Base-by-base conservation (phyloP, 2,329 filamentous ascomycete species). In the Cercospora sesami region DNA sequence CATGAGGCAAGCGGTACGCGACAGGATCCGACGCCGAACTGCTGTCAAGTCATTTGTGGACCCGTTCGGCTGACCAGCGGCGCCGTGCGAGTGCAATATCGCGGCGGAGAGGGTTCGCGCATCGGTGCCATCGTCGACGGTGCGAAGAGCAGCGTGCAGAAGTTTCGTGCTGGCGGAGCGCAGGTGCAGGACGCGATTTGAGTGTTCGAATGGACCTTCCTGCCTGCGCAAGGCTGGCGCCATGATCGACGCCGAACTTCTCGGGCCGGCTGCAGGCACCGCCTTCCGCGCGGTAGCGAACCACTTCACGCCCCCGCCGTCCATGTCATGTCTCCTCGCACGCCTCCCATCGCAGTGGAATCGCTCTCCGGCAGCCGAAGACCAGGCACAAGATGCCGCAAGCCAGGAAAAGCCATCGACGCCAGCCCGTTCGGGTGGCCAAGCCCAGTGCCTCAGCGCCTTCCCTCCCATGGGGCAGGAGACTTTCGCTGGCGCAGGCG, bases 401-500 rank as follows among this genome's bases (percentile, higher is more conserved):
- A 21, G 21, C 55, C 28, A 18, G 55, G 28, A 58, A 55, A 26
- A 14, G 51, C 21, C 18, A 26, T 16, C 26, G 9, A 18, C 51
- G 51, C 51, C 51, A 31, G 23, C 51, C 28, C 51, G 21, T 57
- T 57, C 16, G 14, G 51, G 21, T 16, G 16, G 28, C 14, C 51
- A 23, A 57, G 23, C 14, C 51, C 4, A 9, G 1, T 9, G 12
- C 55, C 28, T 18, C 53, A 8, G 14, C 26, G 14, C 23, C n/a
- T n/a, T 16, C 33, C 16, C 59, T 2, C 5, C 42, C 36, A 33
- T 53, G 28, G 18, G 16, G 55, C 55, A 33, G 14, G 26, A 39
- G 18, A 55, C 61, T 55, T 63, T 36, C 10, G 12, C 18, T 63
- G 61, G 61, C 61, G 61, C 30, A 5, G 26, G 48, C 61, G 61